Conservation (phyloP, 225 moss, liverwort and hornwort species). For the Pseudoscleropodium purum region DNA sequence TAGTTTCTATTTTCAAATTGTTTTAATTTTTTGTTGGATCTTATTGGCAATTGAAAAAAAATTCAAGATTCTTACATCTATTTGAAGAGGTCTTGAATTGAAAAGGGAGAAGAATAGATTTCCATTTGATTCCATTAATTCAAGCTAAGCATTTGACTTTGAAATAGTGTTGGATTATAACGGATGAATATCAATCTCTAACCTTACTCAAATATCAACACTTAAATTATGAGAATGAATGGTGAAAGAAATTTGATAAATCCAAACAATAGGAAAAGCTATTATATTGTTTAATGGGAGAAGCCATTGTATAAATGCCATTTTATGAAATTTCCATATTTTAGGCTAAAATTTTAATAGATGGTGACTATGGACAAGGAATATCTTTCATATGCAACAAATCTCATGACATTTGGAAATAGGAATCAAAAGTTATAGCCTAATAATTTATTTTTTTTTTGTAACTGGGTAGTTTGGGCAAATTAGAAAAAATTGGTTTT, state of each 20-base stretch:
- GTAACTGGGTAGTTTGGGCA: too few relatives aligned
- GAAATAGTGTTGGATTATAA: background rate
- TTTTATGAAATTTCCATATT: too few relatives aligned
- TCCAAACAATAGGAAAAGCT: background rate
- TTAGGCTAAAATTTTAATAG: too few relatives aligned
- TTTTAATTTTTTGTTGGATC: background rate
- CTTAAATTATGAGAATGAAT: background rate
- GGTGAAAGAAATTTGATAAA: background rate
- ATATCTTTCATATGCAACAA: too few relatives aligned
- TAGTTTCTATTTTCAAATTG: background rate
- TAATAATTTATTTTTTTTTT: too few relatives aligned
- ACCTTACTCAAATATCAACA: background rate
- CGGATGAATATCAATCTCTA: rapidly evolving
- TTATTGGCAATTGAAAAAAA: rapidly evolving
- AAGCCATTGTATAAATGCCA: background rate
- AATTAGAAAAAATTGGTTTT: too few relatives aligned
- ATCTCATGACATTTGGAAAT: too few relatives aligned
- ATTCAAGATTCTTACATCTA: background rate
- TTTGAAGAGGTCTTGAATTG: background rate
- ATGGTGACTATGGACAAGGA: too few relatives aligned
- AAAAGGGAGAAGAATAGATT: background rate
- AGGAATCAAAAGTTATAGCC: too few relatives aligned
- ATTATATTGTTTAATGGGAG: background rate
- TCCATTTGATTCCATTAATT: background rate
- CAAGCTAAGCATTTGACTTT: background rate